Evolutionary conservation across 2,329 filamentous ascomycete genomes (phyloP), one percentile per base, ranked within the genome.

Genomic region (Herpotrichia juniperi): DNA sequence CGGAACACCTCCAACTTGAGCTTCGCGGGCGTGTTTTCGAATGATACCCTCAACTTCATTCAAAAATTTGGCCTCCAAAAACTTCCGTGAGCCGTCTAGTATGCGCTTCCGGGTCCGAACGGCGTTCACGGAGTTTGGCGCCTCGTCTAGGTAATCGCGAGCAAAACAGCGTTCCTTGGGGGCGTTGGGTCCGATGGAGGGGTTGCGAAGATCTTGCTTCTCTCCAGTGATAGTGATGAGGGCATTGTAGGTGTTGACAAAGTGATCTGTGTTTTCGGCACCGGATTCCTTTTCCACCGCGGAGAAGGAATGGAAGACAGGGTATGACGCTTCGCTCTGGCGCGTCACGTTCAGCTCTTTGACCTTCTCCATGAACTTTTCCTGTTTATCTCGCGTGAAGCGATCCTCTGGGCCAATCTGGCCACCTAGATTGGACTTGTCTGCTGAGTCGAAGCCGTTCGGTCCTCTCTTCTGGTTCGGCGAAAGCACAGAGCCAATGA

Each of bases 1-100:
- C 1, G 94, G 94, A 34, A 92, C 85, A 58, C 94, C 94, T 53
- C 94, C 94, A 35, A 96, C 83, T 68, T 90, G 90, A 25, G 94
- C 93, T 69, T 97, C 93, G 49, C 88, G 86, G 2, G 93, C 92
- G 69, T 94, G 91, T 73, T 89, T 96, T 32, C 84, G 82, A 54
- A 99, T 88, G 34, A 89, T 79, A 9, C 80, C 82, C 68, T 96
- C 90, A 31, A 97, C 82, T 60, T 93, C 87, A 43, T 81, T 80
- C 68, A 89, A 87, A 73, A 96, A 97, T 58, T 88, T 84, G 64
- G 85, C 87, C 75, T 97, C 93, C 22, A 97, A 78, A 72, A 89
- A 96, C 12, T 74, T 78, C 56, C 90, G 89, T 45, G 92, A 91
- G 2, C 93, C 93, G 45, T 86, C 81, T 12, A 97, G 80, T 48